phyloP scores from a whole-genome alignment of 176 grass and related monocot genomes.

The Oryza glumipatula region DNA sequence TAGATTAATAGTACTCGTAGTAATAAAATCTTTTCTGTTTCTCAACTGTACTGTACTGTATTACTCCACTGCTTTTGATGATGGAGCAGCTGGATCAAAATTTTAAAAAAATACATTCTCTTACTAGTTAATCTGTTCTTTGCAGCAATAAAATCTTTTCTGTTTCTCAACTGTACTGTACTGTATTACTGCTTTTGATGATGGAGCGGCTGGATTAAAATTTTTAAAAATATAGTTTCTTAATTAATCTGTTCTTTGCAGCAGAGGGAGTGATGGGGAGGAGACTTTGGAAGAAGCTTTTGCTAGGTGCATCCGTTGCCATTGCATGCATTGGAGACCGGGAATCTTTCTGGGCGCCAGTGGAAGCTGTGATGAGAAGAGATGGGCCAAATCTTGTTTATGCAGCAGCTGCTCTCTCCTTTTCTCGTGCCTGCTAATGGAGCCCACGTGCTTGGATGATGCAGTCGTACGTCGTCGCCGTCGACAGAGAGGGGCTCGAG shows the following conservation, averaged over 20 bases:
- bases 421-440: slow-evolving; percentile 40
- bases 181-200: slow-evolving; percentile 16
- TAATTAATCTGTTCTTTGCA: slow-evolving; percentile 43
- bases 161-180: slow-evolving; percentile 19
- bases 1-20: no score
- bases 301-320: slow-evolving; percentile 16
- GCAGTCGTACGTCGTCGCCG: neutral
- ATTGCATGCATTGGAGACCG: slow-evolving; percentile 35
- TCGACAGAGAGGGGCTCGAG: neutral
- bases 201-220: slow-evolving; percentile 10
- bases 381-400: slow-evolving; percentile 26
- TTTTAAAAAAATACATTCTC: slow-evolving; percentile 3
- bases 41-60: slow-evolving; percentile 7
- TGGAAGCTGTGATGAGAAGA: slow-evolving; percentile 30
- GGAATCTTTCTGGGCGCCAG: slow-evolving; percentile 42
- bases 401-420: neutral
- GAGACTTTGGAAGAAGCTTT: slow-evolving; percentile 33
- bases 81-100: slow-evolving; percentile 11
- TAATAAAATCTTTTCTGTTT: slow-evolving; percentile 6
- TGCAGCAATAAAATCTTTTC: slow-evolving; percentile 16
- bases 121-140: slow-evolving; percentile 36
- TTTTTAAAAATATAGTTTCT: slow-evolving; percentile 1
- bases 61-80: slow-evolving; percentile 8
- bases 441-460: slow-evolving; percentile 35
- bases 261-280: neutral